A percentile compares a stretch with the other conserved stretches of the same genome.
phyloP scores from a whole-genome alignment of 371 early-diverging fungal species.

The Nematocida sp. region DNA sequence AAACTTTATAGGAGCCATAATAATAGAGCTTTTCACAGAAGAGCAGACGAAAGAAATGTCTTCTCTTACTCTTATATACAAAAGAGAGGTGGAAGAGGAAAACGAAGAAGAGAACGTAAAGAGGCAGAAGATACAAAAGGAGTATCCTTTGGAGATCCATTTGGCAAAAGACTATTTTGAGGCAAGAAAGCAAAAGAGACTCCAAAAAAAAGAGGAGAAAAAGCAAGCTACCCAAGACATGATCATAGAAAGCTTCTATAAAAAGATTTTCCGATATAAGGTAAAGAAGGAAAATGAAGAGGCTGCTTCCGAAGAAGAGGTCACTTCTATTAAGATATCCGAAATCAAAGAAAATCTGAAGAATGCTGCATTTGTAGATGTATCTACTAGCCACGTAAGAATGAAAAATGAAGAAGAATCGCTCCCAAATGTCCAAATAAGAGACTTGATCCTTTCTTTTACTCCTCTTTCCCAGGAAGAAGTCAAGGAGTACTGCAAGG shows the following conservation, averaged over 20 bases:
- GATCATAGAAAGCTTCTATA: constrained; percentile 49
- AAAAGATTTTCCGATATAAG: neutral
- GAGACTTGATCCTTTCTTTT: neutral
- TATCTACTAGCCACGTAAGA: constrained; percentile 56
- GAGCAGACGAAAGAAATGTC: constrained; percentile 14
- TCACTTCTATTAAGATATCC: constrained; percentile 52
- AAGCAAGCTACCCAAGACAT: constrained; percentile 42
- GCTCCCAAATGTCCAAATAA: neutral
- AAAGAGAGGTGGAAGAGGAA: neutral
- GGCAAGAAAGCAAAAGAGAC: constrained; percentile 26
- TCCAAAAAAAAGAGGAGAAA: constrained; percentile 46
- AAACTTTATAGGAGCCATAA: constrained; percentile 62
- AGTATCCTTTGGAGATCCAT: neutral
- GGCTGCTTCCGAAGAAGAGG: constrained; percentile 35
- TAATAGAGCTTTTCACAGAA: constrained; percentile 56
- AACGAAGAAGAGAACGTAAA: neutral
- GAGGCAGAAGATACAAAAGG: neutral
- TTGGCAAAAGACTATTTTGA: constrained; percentile 5
- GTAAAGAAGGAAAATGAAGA: neutral
- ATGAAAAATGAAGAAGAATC: constrained; percentile 59
- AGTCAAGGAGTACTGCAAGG: constrained; percentile 37
- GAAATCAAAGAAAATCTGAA: constrained; percentile 28
- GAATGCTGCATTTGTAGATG: constrained; percentile 65
- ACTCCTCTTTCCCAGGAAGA: constrained; percentile 9
- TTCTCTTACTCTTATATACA: constrained; percentile 23